phyloP scores from a whole-genome alignment of 1,284 basidiomycete species.

The Leccinum griseonigrum region DNA sequence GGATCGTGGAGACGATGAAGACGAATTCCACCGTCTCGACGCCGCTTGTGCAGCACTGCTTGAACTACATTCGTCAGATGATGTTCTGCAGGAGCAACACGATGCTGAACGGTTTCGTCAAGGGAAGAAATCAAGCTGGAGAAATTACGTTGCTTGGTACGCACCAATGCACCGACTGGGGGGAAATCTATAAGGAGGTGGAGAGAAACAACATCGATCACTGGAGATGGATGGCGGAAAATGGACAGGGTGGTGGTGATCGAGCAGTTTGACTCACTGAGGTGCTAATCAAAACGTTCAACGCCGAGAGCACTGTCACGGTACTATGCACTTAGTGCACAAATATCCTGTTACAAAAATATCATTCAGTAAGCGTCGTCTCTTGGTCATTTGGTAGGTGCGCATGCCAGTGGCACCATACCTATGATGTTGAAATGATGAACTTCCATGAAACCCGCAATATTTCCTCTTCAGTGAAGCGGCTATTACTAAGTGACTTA shows the following conservation, averaged over 20 bases:
- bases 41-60: constrained; percentile 4
- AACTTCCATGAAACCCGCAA: not conserved
- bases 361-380: no score
- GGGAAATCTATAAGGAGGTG: not conserved
- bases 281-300: not conserved
- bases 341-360: not conserved
- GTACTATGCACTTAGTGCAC: not conserved
- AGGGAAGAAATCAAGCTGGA: not conserved
- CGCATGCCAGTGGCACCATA: not conserved
- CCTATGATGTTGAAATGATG: no score
- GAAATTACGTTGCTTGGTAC: not conserved
- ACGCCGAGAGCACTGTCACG: no score
- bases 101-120: constrained; percentile 3
- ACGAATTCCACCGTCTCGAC: not conserved
- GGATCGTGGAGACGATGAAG: not conserved
- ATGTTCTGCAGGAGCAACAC: constrained; percentile 5
- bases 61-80: constrained; percentile 10
- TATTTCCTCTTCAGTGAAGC: not conserved
- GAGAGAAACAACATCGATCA: not conserved
- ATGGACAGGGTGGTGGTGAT: not conserved
- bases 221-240: not conserved
- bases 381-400: not conserved
- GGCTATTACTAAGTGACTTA: no score
- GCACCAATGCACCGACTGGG: constrained; percentile 4
- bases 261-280: not conserved